Conservation (phyloP, 768 basidiomycete species). For the Tylopilus intermedius region DNA sequence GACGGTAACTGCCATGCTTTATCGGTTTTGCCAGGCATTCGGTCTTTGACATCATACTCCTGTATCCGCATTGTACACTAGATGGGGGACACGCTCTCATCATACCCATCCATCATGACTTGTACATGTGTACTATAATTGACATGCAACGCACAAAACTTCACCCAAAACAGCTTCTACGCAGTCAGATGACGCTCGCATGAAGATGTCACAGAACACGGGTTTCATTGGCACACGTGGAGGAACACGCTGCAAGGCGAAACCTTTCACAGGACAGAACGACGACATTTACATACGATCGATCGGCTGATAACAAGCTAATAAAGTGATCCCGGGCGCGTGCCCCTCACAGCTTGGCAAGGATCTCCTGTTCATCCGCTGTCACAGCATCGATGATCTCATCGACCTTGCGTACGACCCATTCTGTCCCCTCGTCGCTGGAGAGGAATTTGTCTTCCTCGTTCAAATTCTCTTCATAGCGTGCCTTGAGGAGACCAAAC, state of each 20-base stretch:
- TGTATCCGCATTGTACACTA: conserved; percentile 31
- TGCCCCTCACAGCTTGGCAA: conserved; percentile 53
- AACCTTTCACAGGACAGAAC: conserved; percentile 15
- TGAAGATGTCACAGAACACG: conserved; percentile 26
- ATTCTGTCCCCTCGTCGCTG: conserved; percentile 82
- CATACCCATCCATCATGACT: conserved; percentile 26
- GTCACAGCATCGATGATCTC: conserved; percentile 71
- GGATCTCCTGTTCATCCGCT: conserved; percentile 35
- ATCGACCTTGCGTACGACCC: conserved; percentile 83
- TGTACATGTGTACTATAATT: conserved; percentile 30
- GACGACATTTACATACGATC: conserved; percentile 25
- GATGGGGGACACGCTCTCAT: conserved; percentile 25
- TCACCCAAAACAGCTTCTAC: conserved; percentile 20
- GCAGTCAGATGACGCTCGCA: conserved; percentile 16
- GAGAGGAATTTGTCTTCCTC: conserved; percentile 77
- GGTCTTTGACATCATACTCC: conserved; percentile 34
- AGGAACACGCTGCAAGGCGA: conserved; percentile 28
- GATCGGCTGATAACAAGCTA: conserved; percentile 28
- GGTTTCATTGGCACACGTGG: conserved; percentile 29
- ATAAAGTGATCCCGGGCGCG: conserved; percentile 20
- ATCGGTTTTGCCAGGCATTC: conserved; percentile 64
- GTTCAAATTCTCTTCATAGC: conserved; percentile 50
- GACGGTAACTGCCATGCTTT: conserved; percentile 79
- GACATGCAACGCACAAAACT: conserved; percentile 26
- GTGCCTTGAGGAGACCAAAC: conserved; percentile 86